These are phyloP conservation scores for Chaetothyriales sp. DNA, from an alignment of 2,329 filamentous ascomycete species.

Conservation along the genomic window DNA sequence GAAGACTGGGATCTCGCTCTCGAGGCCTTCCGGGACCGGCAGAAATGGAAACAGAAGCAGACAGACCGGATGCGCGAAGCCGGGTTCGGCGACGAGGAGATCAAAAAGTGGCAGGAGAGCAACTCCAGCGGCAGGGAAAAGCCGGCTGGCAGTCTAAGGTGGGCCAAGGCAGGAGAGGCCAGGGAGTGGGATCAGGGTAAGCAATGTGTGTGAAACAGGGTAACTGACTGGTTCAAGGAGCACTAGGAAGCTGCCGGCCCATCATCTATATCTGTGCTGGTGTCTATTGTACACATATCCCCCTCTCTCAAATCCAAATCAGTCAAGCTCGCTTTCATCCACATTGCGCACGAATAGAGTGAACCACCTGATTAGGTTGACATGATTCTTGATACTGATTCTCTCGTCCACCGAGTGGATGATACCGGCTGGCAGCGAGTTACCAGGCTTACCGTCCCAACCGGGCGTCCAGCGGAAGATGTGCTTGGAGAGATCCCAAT, in stretches of 20 bases:
- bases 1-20: constrained; percentile 68
- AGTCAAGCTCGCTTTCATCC: constrained; percentile 14
- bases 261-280: too few species aligned
- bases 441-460: constrained; percentile 17
- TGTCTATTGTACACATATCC: neutral
- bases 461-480: constrained; percentile 27
- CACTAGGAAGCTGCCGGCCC: neutral
- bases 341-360: constrained; percentile 20
- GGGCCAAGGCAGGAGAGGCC: constrained; percentile 54
- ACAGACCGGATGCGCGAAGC: constrained; percentile 61
- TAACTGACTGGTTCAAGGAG: neutral
- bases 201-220: neutral
- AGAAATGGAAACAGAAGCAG: constrained; percentile 60
- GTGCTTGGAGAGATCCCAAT: constrained; percentile 33
- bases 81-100: constrained; percentile 62
- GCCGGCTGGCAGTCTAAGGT: constrained; percentile 47
- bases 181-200: constrained; percentile 56
- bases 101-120: constrained; percentile 52
- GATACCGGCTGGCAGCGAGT: constrained; percentile 14
- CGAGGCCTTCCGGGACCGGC: constrained; percentile 64
- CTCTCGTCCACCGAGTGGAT: constrained; percentile 26
- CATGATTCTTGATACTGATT: constrained; percentile 18
- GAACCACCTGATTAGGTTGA: constrained; percentile 21
- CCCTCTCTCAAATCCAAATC: neutral
- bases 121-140: constrained; percentile 37